phyloP scores from a whole-genome alignment of 257 asterid species.

The Nyctanthes arbortristis region DNA sequence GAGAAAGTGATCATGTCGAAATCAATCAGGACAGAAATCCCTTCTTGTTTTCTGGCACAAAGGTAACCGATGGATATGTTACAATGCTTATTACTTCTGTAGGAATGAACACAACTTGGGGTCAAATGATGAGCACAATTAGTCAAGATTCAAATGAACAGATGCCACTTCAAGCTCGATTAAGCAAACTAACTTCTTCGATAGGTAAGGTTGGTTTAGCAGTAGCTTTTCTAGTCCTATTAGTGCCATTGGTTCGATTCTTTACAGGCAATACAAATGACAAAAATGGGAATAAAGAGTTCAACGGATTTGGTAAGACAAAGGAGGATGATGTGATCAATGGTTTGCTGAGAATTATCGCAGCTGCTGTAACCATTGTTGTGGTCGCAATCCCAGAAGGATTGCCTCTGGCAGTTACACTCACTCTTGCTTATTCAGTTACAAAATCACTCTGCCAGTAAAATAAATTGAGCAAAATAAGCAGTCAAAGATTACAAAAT shows the following conservation, averaged over 20 bases:
- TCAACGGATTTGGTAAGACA: constrained; percentile 29
- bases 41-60: constrained; percentile 26
- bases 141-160: constrained; percentile 32
- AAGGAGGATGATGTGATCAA: constrained; percentile 40
- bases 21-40: constrained; percentile 8
- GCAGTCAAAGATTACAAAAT: too few relatives aligned
- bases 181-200: constrained; percentile 43
- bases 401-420: constrained; percentile 52
- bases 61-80: constrained; percentile 25
- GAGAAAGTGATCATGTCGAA: constrained; percentile 27
- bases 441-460: too few relatives aligned
- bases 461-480: too few relatives aligned
- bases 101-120: constrained; percentile 47
- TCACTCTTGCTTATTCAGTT: constrained; percentile 59
- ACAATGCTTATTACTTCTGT: constrained; percentile 26
- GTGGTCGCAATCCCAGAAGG: constrained; percentile 70
- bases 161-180: constrained; percentile 52
- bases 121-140: constrained; percentile 52
- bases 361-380: constrained; percentile 49
- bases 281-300: constrained; percentile 36
- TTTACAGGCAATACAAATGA: constrained; percentile 45
- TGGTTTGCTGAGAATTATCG: constrained; percentile 40
- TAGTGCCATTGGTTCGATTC: constrained; percentile 41
- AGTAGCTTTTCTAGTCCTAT: constrained; percentile 48
- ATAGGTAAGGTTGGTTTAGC: constrained; percentile 50